A percentile compares a stretch with the other conserved stretches of the same genome.
These are phyloP conservation scores for Polytrichum formosum DNA, from an alignment of 225 moss, liverwort and hornwort species.

Conservation along the genomic window DNA sequence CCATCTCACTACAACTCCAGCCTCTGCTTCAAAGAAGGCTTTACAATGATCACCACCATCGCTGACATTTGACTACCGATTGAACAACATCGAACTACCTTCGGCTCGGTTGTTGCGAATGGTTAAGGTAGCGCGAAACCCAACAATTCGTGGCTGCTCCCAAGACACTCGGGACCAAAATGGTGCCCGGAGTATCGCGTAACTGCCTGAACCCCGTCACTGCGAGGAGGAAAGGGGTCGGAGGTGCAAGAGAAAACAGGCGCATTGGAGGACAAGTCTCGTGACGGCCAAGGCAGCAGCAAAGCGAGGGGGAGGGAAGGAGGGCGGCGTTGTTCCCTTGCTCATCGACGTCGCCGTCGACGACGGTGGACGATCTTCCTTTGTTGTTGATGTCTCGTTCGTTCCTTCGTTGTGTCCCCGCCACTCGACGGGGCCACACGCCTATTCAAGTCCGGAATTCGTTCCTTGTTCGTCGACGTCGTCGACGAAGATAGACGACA, in stretches of 20 bases:
- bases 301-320: too few species aligned
- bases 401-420: too few species aligned
- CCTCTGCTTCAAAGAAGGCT: not conserved
- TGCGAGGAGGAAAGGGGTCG: not conserved
- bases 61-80: too few species aligned
- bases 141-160: not conserved
- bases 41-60: not conserved
- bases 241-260: not conserved
- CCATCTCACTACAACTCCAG: not conserved
- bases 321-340: too few species aligned
- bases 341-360: not conserved
- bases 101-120: not conserved
- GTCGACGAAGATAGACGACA: too few species aligned
- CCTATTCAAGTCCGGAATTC: too few species aligned
- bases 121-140: not conserved
- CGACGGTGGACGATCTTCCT: not conserved
- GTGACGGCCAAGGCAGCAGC: constrained; percentile 19
- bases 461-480: too few species aligned
- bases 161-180: not conserved
- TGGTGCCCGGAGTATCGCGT: not conserved
- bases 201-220: not conserved
- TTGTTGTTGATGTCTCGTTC: not conserved
- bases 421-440: too few species aligned
- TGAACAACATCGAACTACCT: not conserved
- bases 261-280: constrained; percentile 4